Base-by-base conservation (phyloP, 2,329 filamentous ascomycete species). In the Apiospora arundinis region DNA sequence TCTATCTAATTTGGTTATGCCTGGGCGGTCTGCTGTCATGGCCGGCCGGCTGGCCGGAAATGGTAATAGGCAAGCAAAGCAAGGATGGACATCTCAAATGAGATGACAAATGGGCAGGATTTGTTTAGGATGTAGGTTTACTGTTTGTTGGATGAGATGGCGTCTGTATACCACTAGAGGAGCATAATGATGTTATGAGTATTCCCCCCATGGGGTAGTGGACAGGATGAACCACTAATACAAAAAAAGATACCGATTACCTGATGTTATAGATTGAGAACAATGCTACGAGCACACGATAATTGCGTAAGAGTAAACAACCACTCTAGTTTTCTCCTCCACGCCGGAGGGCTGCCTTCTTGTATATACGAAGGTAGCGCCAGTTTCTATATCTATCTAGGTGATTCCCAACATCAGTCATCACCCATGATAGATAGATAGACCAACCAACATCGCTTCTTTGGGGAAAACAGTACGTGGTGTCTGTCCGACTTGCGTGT, bases 141-240 rank as follows among this genome's bases (percentile, higher is more conserved):
- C 56, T 32, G 48, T 44, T 56, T 42, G 32, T 32, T 44, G 32
- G 56, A 45, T 45, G 56, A 21, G 12, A 32, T 56, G 52, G 52
- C 28, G 25, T 32, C 32, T 11, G 5, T 40, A 40, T 63, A 63
- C 56, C 28, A 63, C 8, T 40, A 63, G 56, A 63, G 40, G 56
- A 63, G 56, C 56, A 63, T 63, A 4, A 63, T 21, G 56, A 63
- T 40, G 37, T 63, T 40, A 63, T n/a, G 56, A 63, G 32, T 32
- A 63, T 63, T 28, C 16, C 56, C 56, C 56, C 56, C 18, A 18
- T 63, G 32, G 32, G 56, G 21, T 40, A 21, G 23, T 56, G 32
- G 56, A 21, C 32, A 63, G 32, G 21, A 40, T 14, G 32, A 63
- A 63, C 18, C 32, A 63, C 37, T 37, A 63, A 40, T 23, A 40